phyloP scores from a whole-genome alignment of 2,329 filamentous ascomycete species.

The Akanthomyces dipterigenus region DNA sequence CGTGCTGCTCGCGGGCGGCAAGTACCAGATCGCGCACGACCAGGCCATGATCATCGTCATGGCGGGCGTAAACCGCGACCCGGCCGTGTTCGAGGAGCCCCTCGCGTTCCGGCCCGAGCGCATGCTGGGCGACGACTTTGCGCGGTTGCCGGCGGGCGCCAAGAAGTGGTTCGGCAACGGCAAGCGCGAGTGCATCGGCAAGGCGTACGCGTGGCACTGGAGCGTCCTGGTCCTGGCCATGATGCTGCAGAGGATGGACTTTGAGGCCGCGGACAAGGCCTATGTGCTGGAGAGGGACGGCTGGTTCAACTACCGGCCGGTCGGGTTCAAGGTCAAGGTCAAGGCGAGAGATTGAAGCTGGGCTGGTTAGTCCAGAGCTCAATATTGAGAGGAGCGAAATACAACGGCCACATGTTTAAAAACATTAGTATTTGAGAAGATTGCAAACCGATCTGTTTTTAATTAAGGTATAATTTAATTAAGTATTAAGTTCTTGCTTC shows the following conservation, averaged over 20 bases:
- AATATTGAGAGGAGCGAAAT: not conserved
- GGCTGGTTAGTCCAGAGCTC: not conserved
- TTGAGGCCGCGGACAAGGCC: slow-evolving; percentile 33
- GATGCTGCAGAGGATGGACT: slow-evolving; percentile 39
- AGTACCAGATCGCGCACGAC: slow-evolving; percentile 42
- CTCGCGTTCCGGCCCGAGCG: slow-evolving; percentile 40
- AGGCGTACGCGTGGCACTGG: slow-evolving; percentile 43
- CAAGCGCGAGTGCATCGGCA: slow-evolving; percentile 45
- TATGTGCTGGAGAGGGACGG: slow-evolving; percentile 41
- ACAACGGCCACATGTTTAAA: not conserved
- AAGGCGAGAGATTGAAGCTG: slow-evolving; percentile 25
- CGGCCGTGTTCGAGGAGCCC: slow-evolving; percentile 40
- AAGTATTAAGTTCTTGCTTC: not conserved
- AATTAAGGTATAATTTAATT: not conserved
- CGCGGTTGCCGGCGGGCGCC: slow-evolving; percentile 34
- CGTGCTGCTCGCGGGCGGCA: slow-evolving; percentile 39
- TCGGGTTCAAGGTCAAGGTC: slow-evolving; percentile 38
- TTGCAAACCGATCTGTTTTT: not conserved
- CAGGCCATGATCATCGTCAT: slow-evolving; percentile 44
- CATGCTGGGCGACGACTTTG: slow-evolving; percentile 41
- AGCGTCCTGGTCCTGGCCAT: slow-evolving; percentile 34
- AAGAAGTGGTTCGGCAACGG: slow-evolving; percentile 48
- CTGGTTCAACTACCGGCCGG: slow-evolving; percentile 46
- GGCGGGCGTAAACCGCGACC: slow-evolving; percentile 43
- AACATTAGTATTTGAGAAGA: not conserved